Evolutionary conservation across 768 basidiomycete species (phyloP).

Genomic region (Coprinopsis marcescibilis): DNA sequence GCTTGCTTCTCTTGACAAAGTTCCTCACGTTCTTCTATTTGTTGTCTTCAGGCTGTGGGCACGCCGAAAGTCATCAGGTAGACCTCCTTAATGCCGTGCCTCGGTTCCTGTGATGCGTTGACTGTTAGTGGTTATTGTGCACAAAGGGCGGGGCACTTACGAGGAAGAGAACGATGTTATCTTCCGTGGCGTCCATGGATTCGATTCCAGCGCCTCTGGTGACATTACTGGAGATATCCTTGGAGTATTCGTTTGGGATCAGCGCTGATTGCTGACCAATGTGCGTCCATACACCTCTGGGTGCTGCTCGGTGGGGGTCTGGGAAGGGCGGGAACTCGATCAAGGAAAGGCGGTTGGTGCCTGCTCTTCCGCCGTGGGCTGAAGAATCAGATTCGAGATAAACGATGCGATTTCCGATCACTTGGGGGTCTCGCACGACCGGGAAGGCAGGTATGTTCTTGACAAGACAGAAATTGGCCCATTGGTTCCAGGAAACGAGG

Average conservation of each 20-base stretch:
- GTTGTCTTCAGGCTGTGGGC: constrained; percentile 2
- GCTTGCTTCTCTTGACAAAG: constrained; percentile 4
- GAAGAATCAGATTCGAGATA: constrained; percentile 37
- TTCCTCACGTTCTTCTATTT: not conserved
- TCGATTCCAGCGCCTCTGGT: constrained; percentile 42
- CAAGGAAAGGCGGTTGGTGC: constrained; percentile 27
- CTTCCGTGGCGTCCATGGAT: constrained; percentile 51
- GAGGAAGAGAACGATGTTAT: constrained; percentile 52
- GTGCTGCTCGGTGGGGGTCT: constrained; percentile 22
- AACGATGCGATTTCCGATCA: constrained; percentile 42
- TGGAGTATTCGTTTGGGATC: constrained; percentile 36
- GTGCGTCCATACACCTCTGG: constrained; percentile 30
- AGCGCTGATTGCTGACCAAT: constrained; percentile 35
- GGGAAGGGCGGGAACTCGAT: constrained; percentile 43
- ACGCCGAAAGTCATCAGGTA: constrained; percentile 45
- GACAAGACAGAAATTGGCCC: constrained; percentile 47
- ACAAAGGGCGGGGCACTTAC: constrained; percentile 27
- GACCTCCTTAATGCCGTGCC: constrained; percentile 32
- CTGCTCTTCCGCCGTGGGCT: constrained; percentile 18
- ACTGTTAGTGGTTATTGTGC: constrained; percentile 3
- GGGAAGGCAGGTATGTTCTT: constrained; percentile 30
- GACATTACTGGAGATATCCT: constrained; percentile 38
- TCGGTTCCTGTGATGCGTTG: constrained; percentile 27
- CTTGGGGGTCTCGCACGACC: constrained; percentile 30
- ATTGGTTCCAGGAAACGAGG: constrained; percentile 48